Evolutionary conservation across 805 yeast species (phyloP), one percentile per base, ranked within the genome.

Genomic region (Candida glaebosa): DNA sequence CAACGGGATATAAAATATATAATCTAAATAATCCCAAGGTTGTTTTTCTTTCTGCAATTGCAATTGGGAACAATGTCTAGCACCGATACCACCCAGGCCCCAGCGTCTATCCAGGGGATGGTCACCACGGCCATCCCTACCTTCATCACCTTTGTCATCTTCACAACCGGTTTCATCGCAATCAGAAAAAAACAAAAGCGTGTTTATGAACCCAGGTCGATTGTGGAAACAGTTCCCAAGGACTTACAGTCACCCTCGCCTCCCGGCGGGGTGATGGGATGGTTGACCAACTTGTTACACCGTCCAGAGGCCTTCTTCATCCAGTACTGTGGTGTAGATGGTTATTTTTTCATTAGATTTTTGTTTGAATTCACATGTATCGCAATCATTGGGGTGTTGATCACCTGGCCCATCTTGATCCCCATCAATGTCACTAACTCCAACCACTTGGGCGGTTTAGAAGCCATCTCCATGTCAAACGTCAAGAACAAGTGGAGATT

Each of bases 361-460:
- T 53, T 86, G 42, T 73, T 77, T 34, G 73, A 79, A 20, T 79
- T 82, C 46, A 71, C 74, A 3, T 48, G 70, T 8, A 46, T 83
- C 30, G 78, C 82, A 25, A 47, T 80, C 8, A 19, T 79, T 5
- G 81, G 81, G 2, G 76, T 81, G 38, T 39, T 78, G 9, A 49
- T 84, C 17, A 49, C 80, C 17, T 79, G 85, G 76, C 90, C 90
- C 25, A 71, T 86, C 39, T 65, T 86, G 40, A 73, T 86, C 52
- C 84, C 95, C 0, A 79, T 86, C 32, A 81, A 83, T 60, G 89
- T 88, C 14, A 77, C 88, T 5, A 81, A 83, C 48, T 85, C 87
- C 19, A 67, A 73, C 37, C 59, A 65, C 38, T 50, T 64, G 25
- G 41, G 57, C 33, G 91, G 90, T 5, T 82, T 86, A 47, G 84